Conservation (phyloP, 768 basidiomycete genomes). For the Trametopsis cervina region DNA sequence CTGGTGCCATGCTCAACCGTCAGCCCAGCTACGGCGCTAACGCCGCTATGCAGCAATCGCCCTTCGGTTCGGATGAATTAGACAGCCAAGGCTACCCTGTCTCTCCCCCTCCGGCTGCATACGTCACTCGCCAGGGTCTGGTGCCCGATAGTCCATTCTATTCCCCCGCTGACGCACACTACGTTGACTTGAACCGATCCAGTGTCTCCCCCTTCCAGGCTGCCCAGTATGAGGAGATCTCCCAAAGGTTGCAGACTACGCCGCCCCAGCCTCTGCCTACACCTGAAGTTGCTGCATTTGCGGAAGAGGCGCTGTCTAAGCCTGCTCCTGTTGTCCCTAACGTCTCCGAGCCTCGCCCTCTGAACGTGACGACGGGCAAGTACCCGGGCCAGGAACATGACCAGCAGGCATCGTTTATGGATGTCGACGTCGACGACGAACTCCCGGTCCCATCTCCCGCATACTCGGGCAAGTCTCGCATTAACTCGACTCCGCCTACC, state of each 20-base stretch:
- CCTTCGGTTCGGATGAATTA: conserved; percentile 3
- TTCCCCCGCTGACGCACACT: conserved; percentile 32
- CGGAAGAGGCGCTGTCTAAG: conserved; percentile 15
- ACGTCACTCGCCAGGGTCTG: conserved; percentile 8
- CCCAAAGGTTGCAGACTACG: conserved; percentile 40
- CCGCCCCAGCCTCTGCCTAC: conserved; percentile 21
- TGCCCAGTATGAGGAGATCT: conserved; percentile 67
- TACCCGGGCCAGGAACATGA: conserved; percentile 25
- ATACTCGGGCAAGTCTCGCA: conserved; percentile 31
- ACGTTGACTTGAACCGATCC: conserved; percentile 58
- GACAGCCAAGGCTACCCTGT: conserved; percentile 12
- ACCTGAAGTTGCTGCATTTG: conserved; percentile 19
- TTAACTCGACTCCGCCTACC: conserved; percentile 44
- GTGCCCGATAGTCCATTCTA: neutral
- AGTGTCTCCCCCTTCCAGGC: conserved; percentile 75
- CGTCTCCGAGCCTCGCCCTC: conserved; percentile 2
- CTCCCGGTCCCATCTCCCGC: conserved; percentile 24
- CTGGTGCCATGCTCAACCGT: conserved; percentile 11
- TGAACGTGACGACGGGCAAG: conserved; percentile 5
- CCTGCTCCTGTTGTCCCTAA: neutral
- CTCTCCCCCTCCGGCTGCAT: conserved; percentile 16
- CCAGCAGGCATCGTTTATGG: conserved; percentile 6
- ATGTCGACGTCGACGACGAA: conserved; percentile 12
- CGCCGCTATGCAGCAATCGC: conserved; percentile 13
- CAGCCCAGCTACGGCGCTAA: conserved; percentile 14